phyloP scores from a whole-genome alignment of 2,329 filamentous ascomycete genomes.

The Pestalotiopsis sp. region DNA sequence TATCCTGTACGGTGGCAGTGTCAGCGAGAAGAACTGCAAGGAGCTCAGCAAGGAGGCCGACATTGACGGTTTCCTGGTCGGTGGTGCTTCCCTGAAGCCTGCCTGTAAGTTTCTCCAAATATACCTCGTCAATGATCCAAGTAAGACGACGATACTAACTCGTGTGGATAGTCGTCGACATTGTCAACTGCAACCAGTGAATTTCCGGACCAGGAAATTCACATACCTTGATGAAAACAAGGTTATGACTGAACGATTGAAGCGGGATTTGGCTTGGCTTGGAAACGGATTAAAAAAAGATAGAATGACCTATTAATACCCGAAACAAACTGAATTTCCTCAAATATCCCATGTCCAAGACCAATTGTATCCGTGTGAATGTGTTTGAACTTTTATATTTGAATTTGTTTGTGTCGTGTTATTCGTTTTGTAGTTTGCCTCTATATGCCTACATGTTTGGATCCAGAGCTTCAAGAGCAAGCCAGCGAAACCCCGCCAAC shows the following conservation, averaged over 20 bases:
- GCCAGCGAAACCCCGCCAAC: too few species aligned
- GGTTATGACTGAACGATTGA: background rate
- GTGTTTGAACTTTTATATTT: background rate
- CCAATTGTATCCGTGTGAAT: background rate
- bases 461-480: too few species aligned
- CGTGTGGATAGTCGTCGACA: constrained; percentile 50
- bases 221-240: background rate
- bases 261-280: constrained; percentile 2
- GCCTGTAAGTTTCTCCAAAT: constrained; percentile 66
- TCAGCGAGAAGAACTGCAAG: constrained; percentile 97
- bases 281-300: constrained; percentile 8
- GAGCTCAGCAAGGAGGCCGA: constrained; percentile 90
- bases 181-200: constrained; percentile 58
- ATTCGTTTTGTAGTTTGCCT: background rate
- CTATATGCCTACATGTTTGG: background rate
- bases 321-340: background rate
- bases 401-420: background rate
- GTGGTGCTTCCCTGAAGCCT: constrained; percentile 95
- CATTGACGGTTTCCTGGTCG: constrained; percentile 97
- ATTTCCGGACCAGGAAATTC: constrained; percentile 3
- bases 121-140: background rate
- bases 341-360: background rate
- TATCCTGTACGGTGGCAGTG: constrained; percentile 95
- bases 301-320: constrained; percentile 12
- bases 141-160: constrained; percentile 13